Base-by-base conservation (phyloP, 768 basidiomycete species). In the Suillus plorans region DNA sequence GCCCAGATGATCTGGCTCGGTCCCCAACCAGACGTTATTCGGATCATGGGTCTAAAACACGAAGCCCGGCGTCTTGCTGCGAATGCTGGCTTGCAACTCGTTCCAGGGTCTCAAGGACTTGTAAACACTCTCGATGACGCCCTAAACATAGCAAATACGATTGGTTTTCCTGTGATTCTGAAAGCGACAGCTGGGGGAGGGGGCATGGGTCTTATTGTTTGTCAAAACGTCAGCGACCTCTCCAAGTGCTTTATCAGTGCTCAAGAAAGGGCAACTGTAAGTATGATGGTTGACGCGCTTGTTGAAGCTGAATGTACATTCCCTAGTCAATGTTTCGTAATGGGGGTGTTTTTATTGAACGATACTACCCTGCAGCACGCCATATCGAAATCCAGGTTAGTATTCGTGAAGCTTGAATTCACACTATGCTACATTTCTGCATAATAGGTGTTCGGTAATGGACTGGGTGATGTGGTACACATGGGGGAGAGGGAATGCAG, bases 401-500 rank as follows among this genome's bases (percentile, higher is more conserved):
- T 0, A n/a, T 20, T 50, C n/a, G 50, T 49, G 4, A 41, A 37
- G n/a, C 12, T 49, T 6, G 6, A 18, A 58, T 25, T 42, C 34
- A 62, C n/a, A 10, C 13, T 28, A 2, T 3, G 41, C 71, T 55
- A 36, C 63, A 31, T 61, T 71, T 56, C 41, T n/a, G 5, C 1
- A 37, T 41, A 12, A 59, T 18, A 88, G 87, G 82, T 90, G 0
- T 89, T 90, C 66, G 89, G 89, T 16, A 84, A 91, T 70, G 89
- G 88, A 0, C 47, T 72, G 0, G 86, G 86, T 4, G 76, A 84
- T 52, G 85, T 84, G 13, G 76, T 89, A 5, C 86, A 89, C 67
- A 83, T 89, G 79, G 86, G 86, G 44, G 89, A 90, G 70, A 80
- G 89, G 16, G 89, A 91, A 71, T 90, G 89, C 68, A 88, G 86